A percentile compares a stretch with the other conserved stretches of the same genome.
phyloP scores from a whole-genome alignment of 2,329 filamentous ascomycete species.

The Fusarium staphyleae region DNA sequence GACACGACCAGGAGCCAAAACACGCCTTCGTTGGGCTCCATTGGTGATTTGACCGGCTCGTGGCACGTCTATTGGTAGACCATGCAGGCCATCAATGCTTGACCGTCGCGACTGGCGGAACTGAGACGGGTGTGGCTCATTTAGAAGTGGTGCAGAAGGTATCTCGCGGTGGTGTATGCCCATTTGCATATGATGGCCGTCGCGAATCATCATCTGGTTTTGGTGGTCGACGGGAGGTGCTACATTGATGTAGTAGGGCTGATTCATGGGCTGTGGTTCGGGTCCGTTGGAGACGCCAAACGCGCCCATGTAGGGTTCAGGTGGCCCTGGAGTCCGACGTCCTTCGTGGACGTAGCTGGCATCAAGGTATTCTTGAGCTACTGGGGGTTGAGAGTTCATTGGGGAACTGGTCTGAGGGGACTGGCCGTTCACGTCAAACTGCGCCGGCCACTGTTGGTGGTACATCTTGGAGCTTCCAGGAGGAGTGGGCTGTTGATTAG shows the following conservation, averaged over 20 bases:
- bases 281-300: constrained; percentile 47
- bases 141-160: constrained; percentile 33
- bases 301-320: constrained; percentile 47
- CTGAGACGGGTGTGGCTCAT: constrained; percentile 34
- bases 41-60: constrained; percentile 29
- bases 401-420: constrained; percentile 55
- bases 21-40: constrained; percentile 41
- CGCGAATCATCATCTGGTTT: constrained; percentile 39
- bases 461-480: constrained; percentile 57
- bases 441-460: constrained; percentile 47
- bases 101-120: constrained; percentile 35
- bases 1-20: constrained; percentile 35
- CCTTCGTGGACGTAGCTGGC: constrained; percentile 49
- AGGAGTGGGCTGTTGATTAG: constrained; percentile 56
- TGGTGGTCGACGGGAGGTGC: constrained; percentile 38
- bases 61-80: constrained; percentile 12
- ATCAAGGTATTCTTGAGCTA: constrained; percentile 47
- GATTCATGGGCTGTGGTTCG: constrained; percentile 38
- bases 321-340: constrained; percentile 49
- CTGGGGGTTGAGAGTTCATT: constrained; percentile 50
- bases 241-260: constrained; percentile 43
- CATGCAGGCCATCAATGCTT: constrained; percentile 34
- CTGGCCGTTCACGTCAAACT: constrained; percentile 52
- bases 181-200: constrained; percentile 33
- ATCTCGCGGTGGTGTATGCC: constrained; percentile 39